Evolutionary conservation across 2,329 filamentous ascomycete species (phyloP).

Genomic region (Beauveria medogensis): DNA sequence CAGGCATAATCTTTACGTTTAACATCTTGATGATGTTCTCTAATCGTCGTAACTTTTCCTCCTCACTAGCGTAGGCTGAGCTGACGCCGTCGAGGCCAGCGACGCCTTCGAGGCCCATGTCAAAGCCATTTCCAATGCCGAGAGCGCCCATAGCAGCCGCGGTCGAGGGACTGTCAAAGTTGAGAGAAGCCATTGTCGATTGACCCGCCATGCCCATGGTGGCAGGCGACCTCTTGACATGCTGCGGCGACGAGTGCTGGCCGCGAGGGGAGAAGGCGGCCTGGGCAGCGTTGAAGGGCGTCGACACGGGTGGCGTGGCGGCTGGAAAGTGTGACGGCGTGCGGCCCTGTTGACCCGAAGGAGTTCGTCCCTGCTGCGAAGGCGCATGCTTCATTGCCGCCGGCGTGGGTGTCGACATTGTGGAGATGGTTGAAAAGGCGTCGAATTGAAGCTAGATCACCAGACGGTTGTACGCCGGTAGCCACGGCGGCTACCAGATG

Average conservation of each 20-base stretch:
- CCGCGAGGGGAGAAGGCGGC: slow-evolving; percentile 53
- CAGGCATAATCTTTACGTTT: slow-evolving; percentile 29
- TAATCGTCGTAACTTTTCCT: slow-evolving; percentile 47
- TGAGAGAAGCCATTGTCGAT: slow-evolving; percentile 37
- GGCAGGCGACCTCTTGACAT: slow-evolving; percentile 56
- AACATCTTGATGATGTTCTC: slow-evolving; percentile 43
- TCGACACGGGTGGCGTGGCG: slow-evolving; percentile 58
- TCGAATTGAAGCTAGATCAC: not conserved
- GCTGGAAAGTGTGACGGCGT: slow-evolving; percentile 44
- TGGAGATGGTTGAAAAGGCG: not conserved
- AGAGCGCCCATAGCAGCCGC: slow-evolving; percentile 53
- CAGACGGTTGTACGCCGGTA: not conserved
- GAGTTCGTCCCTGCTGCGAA: slow-evolving; percentile 35
- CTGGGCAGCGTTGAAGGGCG: slow-evolving; percentile 50
- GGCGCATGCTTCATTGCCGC: slow-evolving; percentile 40
- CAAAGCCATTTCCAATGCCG: slow-evolving; percentile 41
- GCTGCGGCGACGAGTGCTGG: slow-evolving; percentile 53
- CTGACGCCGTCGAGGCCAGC: slow-evolving; percentile 35
- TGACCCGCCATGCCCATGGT: slow-evolving; percentile 42
- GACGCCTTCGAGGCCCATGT: slow-evolving; percentile 45
- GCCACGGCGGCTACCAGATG: not conserved
- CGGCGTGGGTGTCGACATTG: slow-evolving; percentile 44
- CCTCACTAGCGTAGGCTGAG: slow-evolving; percentile 36
- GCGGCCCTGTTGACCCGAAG: slow-evolving; percentile 41
- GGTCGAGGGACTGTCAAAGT: slow-evolving; percentile 57